Conservation (phyloP, 306 rosid genomes). For the Casuarina glauca region DNA sequence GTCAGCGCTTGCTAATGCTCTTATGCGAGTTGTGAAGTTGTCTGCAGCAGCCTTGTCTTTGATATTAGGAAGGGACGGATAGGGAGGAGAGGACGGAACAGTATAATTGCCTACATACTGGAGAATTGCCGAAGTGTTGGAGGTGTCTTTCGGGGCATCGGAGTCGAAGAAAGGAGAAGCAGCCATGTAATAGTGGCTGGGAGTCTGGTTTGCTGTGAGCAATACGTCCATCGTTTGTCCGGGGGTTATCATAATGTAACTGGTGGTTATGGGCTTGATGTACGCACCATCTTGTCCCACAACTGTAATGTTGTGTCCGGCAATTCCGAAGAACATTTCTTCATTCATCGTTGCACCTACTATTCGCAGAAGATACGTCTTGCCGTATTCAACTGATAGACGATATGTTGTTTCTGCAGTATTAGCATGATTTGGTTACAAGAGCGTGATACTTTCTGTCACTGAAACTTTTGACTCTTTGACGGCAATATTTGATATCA, state of each 20-base stretch:
- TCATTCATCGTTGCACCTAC: constrained; percentile 17
- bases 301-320: constrained; percentile 22
- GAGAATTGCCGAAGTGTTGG: constrained; percentile 33
- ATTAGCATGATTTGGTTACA: no score
- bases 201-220: constrained; percentile 15
- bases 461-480: no score
- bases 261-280: constrained; percentile 20
- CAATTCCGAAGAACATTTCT: constrained; percentile 23
- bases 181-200: constrained; percentile 17
- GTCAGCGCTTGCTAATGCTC: constrained; percentile 32
- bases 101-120: constrained; percentile 25
- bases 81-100: constrained; percentile 13
- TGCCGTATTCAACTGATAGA: not conserved
- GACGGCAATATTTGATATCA: no score
- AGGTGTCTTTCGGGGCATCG: not conserved
- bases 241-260: constrained; percentile 18
- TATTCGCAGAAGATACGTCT: constrained; percentile 24
- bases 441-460: no score
- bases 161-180: constrained; percentile 19
- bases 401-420: constrained; percentile 3
- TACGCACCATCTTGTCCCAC: constrained; percentile 26
- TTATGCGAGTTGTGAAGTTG: constrained; percentile 14
- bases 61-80: constrained; percentile 24
- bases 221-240: constrained; percentile 33
- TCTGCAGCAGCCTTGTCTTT: constrained; percentile 9